phyloP scores from a whole-genome alignment of 345 rosid species.

The Turritis glabra region DNA sequence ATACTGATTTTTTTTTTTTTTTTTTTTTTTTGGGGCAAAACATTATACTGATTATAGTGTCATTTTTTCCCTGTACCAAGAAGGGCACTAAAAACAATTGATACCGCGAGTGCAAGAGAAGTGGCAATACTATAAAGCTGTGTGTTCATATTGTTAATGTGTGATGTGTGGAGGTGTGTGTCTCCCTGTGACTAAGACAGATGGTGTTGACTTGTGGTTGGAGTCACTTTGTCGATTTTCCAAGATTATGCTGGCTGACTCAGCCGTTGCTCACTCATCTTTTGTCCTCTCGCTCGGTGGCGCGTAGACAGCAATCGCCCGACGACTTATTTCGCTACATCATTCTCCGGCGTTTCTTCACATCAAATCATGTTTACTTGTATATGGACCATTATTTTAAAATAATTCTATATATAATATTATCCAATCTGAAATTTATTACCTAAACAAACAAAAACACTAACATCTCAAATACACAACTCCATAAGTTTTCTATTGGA shows the following conservation, averaged over 20 bases:
- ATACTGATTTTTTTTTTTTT: too few species aligned
- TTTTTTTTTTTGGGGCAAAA: too few species aligned
- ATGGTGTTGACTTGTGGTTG: constrained; percentile 38
- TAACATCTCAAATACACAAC: background rate
- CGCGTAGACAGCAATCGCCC: constrained; percentile 12
- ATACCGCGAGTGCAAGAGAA: constrained; percentile 29
- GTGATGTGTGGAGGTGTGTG: constrained; percentile 16
- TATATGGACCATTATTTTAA: background rate
- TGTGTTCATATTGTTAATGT: background rate
- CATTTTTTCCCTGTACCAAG: background rate
- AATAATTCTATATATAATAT: too few species aligned
- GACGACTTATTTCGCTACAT: background rate
- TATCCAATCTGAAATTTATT: too few species aligned
- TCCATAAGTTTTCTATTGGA: background rate
- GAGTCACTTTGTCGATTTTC: constrained; percentile 29
- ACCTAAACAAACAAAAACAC: too few species aligned
- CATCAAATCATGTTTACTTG: background rate
- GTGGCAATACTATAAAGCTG: constrained; percentile 30
- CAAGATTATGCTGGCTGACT: constrained; percentile 33
- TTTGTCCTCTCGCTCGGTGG: background rate
- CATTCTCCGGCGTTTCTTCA: background rate
- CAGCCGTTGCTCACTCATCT: constrained; percentile 7
- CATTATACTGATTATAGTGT: too few species aligned
- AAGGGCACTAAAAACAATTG: constrained; percentile 2
- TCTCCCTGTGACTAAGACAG: constrained; percentile 20